Evolutionary conservation across 306 rosid species (phyloP).

Genomic region (Astragalus membranaceus): DNA sequence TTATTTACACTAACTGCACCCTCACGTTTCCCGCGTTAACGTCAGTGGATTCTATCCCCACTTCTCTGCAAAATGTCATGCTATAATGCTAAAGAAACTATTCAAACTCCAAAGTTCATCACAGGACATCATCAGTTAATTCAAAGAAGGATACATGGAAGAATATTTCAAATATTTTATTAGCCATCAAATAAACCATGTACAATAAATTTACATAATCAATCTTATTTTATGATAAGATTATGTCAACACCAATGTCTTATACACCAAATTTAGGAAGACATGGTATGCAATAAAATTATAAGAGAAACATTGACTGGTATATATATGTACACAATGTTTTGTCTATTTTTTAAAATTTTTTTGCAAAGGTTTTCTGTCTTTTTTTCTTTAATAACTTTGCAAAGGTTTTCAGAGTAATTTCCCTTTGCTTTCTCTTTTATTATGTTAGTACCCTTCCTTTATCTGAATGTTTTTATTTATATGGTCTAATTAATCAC

Average conservation of each 20-base stretch:
- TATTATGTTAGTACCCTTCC: constrained; percentile 20
- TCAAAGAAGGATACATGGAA: not conserved
- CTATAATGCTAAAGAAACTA: not conserved
- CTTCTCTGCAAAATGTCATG: too few species aligned
- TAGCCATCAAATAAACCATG: not conserved
- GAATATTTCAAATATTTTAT: constrained; percentile 1
- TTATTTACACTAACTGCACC: too few species aligned
- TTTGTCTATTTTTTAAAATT: not conserved
- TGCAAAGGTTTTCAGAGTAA: not conserved
- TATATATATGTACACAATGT: constrained; percentile 19
- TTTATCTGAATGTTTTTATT: constrained; percentile 1
- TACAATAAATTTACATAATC: constrained; percentile 16
- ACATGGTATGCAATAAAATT: constrained; percentile 1
- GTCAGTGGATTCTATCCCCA: too few species aligned
- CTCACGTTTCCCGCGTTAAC: too few species aligned
- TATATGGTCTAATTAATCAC: constrained; percentile 7
- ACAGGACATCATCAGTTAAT: not conserved
- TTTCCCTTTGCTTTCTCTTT: constrained; percentile 3
- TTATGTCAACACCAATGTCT: not conserved
- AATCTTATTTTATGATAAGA: constrained; percentile 6
- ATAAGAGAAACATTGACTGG: constrained; percentile 8
- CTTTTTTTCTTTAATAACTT: not conserved
- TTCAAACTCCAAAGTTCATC: not conserved
- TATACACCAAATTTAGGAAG: not conserved
- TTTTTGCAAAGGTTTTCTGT: not conserved